Evolutionary conservation across 2,329 filamentous ascomycete species (phyloP).

Genomic region (Ophiostoma piceae): DNA sequence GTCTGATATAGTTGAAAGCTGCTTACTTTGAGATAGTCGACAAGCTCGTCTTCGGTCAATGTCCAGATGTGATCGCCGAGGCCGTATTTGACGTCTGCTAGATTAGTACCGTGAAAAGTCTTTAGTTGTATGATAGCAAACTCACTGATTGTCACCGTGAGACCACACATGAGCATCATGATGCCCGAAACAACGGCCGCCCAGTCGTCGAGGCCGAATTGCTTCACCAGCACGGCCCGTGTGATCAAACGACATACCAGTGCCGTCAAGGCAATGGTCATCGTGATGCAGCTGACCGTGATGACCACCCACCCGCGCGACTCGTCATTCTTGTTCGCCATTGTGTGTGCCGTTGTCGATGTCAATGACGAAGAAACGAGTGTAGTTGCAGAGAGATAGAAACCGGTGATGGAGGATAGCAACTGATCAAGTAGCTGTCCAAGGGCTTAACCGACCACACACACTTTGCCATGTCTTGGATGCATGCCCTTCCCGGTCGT

Average conservation of each 20-base stretch:
- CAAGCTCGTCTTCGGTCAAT: not conserved
- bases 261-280: not conserved
- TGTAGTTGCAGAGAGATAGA: not conserved
- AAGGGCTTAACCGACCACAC: not conserved
- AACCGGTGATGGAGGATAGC: not conserved
- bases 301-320: constrained; percentile 1
- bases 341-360: not conserved
- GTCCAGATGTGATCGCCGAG: constrained; percentile 17
- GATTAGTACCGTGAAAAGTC: not conserved
- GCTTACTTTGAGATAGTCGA: not conserved
- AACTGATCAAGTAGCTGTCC: not conserved
- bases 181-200: not conserved
- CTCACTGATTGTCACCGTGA: not conserved
- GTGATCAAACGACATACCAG: not conserved
- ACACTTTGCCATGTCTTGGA: not conserved
- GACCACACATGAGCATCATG: constrained; percentile 3
- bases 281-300: not conserved
- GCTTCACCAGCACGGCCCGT: not conserved
- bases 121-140: not conserved
- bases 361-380: not conserved
- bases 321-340: constrained; percentile 1
- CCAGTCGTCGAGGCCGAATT: constrained; percentile 14
- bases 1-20: not conserved
- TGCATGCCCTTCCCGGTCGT: not conserved
- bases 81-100: constrained; percentile 15